Evolutionary conservation across 352 stramenopile genomes (phyloP).

Genomic region (Chrysophaeum taylorii): DNA sequence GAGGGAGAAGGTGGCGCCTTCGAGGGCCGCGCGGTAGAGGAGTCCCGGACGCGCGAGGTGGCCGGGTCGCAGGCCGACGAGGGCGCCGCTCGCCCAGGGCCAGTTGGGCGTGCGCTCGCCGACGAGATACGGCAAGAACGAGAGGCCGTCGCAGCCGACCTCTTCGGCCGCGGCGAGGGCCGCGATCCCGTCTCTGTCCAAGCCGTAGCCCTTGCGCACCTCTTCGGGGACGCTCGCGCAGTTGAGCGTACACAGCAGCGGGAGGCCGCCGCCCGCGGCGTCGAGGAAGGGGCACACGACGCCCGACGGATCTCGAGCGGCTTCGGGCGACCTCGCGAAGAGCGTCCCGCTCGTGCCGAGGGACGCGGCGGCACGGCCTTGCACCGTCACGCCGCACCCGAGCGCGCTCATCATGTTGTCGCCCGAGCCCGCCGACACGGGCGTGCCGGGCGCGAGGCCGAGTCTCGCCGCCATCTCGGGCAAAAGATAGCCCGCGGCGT

Average conservation of each 20-base stretch:
- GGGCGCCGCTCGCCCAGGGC: constrained; percentile 23
- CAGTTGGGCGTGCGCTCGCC: constrained; percentile 32
- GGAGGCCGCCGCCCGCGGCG: constrained; percentile 25
- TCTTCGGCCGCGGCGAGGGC: no score
- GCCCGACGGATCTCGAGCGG: no score
- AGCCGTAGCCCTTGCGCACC: no score
- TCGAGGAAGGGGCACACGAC: constrained; percentile 30
- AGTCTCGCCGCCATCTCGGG: constrained; percentile 14
- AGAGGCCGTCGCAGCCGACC: constrained; percentile 26
- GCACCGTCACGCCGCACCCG: constrained; percentile 22
- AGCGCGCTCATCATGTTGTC: constrained; percentile 34
- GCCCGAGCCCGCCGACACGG: constrained; percentile 26
- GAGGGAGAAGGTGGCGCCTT: constrained; percentile 27
- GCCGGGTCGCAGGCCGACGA: constrained; percentile 24
- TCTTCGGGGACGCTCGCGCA: constrained; percentile 31
- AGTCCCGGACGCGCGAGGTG: constrained; percentile 23
- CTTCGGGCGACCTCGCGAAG: no score
- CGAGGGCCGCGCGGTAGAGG: constrained; percentile 26
- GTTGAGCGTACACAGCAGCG: constrained; percentile 28
- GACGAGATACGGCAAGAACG: constrained; percentile 28
- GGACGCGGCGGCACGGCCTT: constrained; percentile 25
- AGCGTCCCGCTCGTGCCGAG: constrained; percentile 34
- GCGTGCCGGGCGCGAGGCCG: constrained; percentile 14
- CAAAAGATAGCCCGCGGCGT: constrained; percentile 24
- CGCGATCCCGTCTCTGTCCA: no score